Conservation (phyloP, 1,284 basidiomycete species). For the Agaricales sp. region DNA sequence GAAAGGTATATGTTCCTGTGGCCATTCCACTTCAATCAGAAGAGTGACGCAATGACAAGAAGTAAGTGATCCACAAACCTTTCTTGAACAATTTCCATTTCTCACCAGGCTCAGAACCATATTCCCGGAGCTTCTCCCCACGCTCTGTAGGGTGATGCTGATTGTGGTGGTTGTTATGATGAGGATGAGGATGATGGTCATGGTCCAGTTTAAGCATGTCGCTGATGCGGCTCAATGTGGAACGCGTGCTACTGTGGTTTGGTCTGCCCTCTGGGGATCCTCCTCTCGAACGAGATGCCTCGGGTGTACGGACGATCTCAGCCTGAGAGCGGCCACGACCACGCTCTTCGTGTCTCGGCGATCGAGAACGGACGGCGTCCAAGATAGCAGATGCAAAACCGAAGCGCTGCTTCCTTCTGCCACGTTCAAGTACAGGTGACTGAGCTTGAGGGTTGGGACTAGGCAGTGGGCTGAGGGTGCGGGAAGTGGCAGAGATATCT, state of each 20-base stretch:
- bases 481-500: background rate
- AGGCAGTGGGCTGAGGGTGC: background rate
- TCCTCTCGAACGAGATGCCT: background rate
- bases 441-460: background rate
- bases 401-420: background rate
- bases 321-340: background rate
- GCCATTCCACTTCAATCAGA: background rate
- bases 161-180: background rate
- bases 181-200: background rate
- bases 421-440: background rate
- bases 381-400: slow-evolving; percentile 1
- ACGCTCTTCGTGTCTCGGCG: background rate
- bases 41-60: background rate
- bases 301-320: background rate
- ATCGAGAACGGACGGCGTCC: background rate
- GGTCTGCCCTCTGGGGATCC: background rate
- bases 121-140: background rate
- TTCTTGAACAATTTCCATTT: slow-evolving; percentile 2
- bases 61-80: background rate
- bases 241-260: background rate
- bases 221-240: background rate
- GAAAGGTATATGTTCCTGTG: slow-evolving; percentile 2
- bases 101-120: slow-evolving; percentile 1
- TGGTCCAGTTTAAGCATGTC: background rate
- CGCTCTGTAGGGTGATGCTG: background rate